Percentiles rank a stretch among this genome's conserved stretches.
These are phyloP conservation scores for Talaromyces piceae DNA, from an alignment of 2,329 filamentous ascomycete genomes.

Conservation along the genomic window DNA sequence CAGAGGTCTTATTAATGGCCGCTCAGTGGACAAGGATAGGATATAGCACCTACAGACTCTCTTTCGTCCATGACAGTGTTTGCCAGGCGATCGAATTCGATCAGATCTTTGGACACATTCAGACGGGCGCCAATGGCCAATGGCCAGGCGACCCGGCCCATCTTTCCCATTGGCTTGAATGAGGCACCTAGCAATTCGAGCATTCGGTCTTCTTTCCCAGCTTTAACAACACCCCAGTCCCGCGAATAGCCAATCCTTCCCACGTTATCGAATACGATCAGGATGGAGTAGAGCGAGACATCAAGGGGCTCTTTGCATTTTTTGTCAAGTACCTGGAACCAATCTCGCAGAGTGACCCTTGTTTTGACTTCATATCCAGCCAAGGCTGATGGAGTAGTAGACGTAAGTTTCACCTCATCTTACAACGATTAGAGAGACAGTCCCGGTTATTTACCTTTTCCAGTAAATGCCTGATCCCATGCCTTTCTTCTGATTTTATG, in stretches of 20 bases:
- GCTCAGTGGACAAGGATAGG: neutral
- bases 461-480: conserved; percentile 9
- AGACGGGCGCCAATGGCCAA: neutral
- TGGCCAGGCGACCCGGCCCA: neutral
- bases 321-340: neutral
- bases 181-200: neutral
- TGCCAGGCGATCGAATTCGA: neutral
- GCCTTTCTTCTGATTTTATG: conserved; percentile 7
- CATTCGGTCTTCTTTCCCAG: neutral
- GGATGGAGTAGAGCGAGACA: neutral
- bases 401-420: neutral
- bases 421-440: neutral
- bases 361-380: neutral
- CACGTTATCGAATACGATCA: neutral
- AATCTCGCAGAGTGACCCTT: neutral
- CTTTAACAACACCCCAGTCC: neutral
- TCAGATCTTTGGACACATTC: neutral
- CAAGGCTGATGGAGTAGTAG: neutral
- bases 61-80: neutral
- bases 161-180: neutral
- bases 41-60: neutral
- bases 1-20: neutral
- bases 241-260: neutral
- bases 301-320: neutral
- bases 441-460: conserved; percentile 6